Evolutionary conservation across 2,329 filamentous ascomycete species (phyloP).

Genomic region (Lecanosticta acicola): DNA sequence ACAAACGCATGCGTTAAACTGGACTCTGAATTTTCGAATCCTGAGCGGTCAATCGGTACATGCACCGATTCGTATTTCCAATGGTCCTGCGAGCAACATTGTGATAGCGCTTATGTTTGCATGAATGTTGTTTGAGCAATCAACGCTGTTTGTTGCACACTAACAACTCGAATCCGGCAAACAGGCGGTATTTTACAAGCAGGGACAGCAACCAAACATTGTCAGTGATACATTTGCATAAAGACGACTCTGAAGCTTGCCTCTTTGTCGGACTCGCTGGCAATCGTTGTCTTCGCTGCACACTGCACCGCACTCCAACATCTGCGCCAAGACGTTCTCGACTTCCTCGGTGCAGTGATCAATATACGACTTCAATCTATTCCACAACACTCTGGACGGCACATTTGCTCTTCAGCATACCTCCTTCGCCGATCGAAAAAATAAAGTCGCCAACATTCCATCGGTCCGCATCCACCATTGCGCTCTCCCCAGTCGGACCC

Average conservation of each 20-base stretch:
- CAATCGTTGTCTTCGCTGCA: not conserved
- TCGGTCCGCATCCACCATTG: too few relatives aligned
- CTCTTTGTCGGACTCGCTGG: not conserved
- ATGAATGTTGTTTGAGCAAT: conserved; percentile 13
- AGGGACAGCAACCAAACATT: conserved; percentile 7
- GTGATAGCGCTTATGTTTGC: conserved; percentile 7
- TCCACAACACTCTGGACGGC: not conserved
- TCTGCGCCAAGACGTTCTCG: not conserved
- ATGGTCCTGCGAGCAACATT: not conserved
- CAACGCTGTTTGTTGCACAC: conserved; percentile 11
- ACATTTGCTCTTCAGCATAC: too few relatives aligned
- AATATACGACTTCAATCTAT: not conserved
- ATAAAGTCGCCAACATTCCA: too few relatives aligned
- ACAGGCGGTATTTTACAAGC: conserved; percentile 2
- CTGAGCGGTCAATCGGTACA: not conserved
- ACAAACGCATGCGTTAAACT: conserved; percentile 1
- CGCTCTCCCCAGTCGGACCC: too few relatives aligned
- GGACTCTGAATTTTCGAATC: not conserved
- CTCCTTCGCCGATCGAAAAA: too few relatives aligned
- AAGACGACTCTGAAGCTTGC: not conserved
- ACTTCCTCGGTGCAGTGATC: conserved; percentile 1
- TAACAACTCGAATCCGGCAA: conserved; percentile 5
- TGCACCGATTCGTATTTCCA: not conserved
- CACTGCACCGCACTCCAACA: not conserved
- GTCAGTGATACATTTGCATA: conserved; percentile 6